Base-by-base conservation (phyloP, 306 rosid species). In the Nissolia schottii region DNA sequence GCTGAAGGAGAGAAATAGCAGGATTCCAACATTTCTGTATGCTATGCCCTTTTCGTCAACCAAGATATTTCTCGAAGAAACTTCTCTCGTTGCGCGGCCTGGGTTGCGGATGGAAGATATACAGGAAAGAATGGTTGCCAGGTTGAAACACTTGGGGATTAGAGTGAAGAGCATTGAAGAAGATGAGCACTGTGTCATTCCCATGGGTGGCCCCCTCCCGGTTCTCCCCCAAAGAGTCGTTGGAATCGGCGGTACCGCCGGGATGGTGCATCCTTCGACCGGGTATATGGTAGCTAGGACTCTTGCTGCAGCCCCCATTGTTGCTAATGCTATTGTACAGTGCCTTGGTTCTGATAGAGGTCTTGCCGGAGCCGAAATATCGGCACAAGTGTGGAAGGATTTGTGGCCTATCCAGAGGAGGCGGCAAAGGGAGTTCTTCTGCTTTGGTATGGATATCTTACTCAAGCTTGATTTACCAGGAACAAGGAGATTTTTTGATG, bases 281-380 rank as follows among this genome's bases (percentile, higher is more conserved):
- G 99, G 99, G 50, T 94, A 94, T 62, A 94, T 94, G 97, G 97
- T 94, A n/a, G 96, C 99, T 2, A 88, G 97, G 83, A 94, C 99
- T 64, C 81, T 94, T 49, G 97, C 97, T 19, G 96, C 96, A 4
- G 99, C 99, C 72, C 96, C 99, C 43, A 82, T 91, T 56, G 90
- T 94, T 64, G 97, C 99, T 3, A 88, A 83, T 69, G 24, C 97
- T 38, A 91, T 94, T 48, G 99, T 94, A 65, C 87, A 50, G 71
- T 80, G 41, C 79, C 91, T 94, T 41, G 86, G 90, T 77, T 89
- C 96, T 27, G 91, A 62, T 51, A 58, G 82, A 74, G 57, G 77
- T 14, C 83, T 83, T 78, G 45, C 64, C 1, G 97, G 97, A 71
- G 79, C 31, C 11, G 90, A 84, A 66, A 19, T 85, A 45, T 94